Percentiles rank a stretch among this genome's conserved stretches.
Conservation (phyloP, 371 early-diverging fungal species). For the Globomyces sp. region DNA sequence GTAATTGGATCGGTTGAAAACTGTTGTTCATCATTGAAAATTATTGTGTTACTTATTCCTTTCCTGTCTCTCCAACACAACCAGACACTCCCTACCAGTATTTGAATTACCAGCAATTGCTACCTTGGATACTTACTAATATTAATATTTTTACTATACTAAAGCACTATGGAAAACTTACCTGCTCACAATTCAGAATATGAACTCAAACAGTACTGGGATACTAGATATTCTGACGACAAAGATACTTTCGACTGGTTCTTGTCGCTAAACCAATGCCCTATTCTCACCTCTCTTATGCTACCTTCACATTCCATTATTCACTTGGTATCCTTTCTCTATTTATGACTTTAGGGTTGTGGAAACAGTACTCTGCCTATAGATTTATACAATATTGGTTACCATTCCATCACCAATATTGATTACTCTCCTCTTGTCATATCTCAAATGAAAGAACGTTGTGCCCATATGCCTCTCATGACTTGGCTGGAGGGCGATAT, state of each 20-base stretch:
- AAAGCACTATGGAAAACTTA: too few relatives aligned
- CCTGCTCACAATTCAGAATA: background rate
- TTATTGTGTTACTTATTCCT: too few relatives aligned
- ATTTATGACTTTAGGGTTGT: conserved; percentile 37
- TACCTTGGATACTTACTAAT: too few relatives aligned
- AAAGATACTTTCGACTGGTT: conserved; percentile 23
- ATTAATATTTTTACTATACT: too few relatives aligned
- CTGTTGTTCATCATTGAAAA: too few relatives aligned
- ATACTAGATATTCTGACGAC: background rate
- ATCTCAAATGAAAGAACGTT: conserved; percentile 68
- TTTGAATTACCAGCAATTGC: too few relatives aligned
- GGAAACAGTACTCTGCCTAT: conserved; percentile 55
- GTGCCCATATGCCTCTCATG: conserved; percentile 59
- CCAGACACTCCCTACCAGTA: too few relatives aligned
- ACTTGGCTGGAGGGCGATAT: conserved; percentile 81
- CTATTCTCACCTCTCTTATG: too few relatives aligned
- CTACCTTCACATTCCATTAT: too few relatives aligned
- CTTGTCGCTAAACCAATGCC: conserved; percentile 8
- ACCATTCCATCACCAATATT: conserved; percentile 71
- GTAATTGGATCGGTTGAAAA: too few relatives aligned
- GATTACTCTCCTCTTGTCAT: conserved; percentile 81
- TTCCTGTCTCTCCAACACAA: too few relatives aligned
- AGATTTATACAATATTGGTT: conserved; percentile 63
- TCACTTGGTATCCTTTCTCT: too few relatives aligned
- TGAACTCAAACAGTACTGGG: conserved; percentile 1